phyloP scores from a whole-genome alignment of 805 yeast species.

The Wickerhamiella kurtzmanii region DNA sequence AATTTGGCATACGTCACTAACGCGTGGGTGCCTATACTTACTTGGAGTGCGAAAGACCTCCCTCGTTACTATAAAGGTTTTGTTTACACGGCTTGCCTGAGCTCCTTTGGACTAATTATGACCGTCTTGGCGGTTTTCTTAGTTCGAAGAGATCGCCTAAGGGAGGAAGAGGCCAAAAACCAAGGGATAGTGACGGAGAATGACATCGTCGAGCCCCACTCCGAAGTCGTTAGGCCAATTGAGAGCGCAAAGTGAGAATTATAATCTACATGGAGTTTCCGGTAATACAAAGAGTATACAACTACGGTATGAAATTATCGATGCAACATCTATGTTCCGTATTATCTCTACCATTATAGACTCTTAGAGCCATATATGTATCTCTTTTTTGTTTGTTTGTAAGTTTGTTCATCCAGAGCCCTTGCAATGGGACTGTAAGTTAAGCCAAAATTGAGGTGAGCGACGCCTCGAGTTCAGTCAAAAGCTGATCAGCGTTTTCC shows the following conservation, averaged over 20 bases:
- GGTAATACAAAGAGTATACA: too few relatives aligned
- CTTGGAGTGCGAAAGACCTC: constrained; percentile 29
- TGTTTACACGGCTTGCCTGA: constrained; percentile 27
- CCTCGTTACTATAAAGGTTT: constrained; percentile 31
- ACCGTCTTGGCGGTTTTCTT: constrained; percentile 29
- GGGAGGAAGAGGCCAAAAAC: neutral
- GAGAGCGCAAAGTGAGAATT: too few relatives aligned
- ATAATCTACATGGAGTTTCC: too few relatives aligned
- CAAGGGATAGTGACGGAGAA: neutral
- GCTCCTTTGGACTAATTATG: constrained; percentile 25
- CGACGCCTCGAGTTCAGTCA: constrained; percentile 1
- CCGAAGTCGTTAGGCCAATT: too few relatives aligned
- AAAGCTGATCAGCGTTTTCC: constrained; percentile 6
- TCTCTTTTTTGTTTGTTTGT: too few relatives aligned
- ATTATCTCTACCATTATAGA: too few relatives aligned
- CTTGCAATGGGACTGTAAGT: too few relatives aligned
- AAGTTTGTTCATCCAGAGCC: too few relatives aligned
- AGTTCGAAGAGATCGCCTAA: constrained; percentile 21
- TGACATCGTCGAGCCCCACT: too few relatives aligned
- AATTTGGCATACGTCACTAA: constrained; percentile 31
- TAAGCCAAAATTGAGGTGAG: neutral
- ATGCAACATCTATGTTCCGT: too few relatives aligned
- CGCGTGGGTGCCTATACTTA: constrained; percentile 32
- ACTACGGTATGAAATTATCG: too few relatives aligned
- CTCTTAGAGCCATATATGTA: too few relatives aligned